phyloP scores from a whole-genome alignment of 129 eudicot species.

The Artemisia annua region DNA sequence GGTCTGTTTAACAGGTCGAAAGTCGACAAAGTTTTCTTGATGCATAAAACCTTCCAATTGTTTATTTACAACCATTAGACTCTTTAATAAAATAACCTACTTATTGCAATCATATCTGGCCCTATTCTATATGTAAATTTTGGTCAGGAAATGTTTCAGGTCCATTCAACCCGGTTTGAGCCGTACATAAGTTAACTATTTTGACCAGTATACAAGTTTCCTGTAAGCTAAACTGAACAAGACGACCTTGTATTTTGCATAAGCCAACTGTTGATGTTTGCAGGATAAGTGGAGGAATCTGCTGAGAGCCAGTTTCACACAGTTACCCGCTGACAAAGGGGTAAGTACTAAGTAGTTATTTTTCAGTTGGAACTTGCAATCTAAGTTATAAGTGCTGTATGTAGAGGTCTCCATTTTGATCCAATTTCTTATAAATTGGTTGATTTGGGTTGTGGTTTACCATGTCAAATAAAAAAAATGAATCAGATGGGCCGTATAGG shows the following conservation, averaged over 20 bases:
- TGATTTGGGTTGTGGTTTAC: constrained; percentile 14
- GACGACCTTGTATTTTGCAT: constrained; percentile 1
- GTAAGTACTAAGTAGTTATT: no score
- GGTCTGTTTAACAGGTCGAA: no score
- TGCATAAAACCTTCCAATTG: no score
- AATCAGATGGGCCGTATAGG: background rate
- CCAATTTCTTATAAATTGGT: background rate
- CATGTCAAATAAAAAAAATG: background rate
- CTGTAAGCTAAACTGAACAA: no score
- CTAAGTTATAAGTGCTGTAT: background rate
- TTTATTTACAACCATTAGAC: no score
- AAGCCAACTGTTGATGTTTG: constrained; percentile 18
- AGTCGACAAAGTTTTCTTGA: no score
- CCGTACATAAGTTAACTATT: background rate
- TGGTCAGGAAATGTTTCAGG: no score
- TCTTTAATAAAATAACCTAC: no score
- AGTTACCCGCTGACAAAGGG: constrained; percentile 73
- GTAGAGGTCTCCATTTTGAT: background rate
- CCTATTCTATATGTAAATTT: no score
- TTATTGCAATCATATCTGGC: no score
- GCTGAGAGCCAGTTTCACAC: constrained; percentile 85
- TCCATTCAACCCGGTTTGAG: no score
- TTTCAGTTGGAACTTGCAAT: background rate
- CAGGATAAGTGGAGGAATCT: constrained; percentile 99
- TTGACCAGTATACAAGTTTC: background rate